Percentiles rank a stretch among this genome's conserved stretches.
These are phyloP conservation scores for Spirogloea muscicola DNA, from an alignment of 139 green algal genomes.

Conservation along the genomic window DNA sequence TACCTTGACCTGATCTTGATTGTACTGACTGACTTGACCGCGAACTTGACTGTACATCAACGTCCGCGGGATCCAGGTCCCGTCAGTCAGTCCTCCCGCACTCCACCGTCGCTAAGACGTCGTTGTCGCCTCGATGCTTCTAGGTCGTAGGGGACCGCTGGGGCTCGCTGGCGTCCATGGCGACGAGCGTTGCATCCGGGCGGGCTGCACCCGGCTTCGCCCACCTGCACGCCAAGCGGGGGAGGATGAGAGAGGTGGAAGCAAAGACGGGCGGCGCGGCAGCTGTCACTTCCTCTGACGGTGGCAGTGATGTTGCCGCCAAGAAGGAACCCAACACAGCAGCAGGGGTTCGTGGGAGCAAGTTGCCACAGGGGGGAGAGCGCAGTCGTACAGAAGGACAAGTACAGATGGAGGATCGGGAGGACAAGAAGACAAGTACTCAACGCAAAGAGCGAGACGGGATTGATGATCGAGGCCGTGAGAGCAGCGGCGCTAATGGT, in stretches of 20 bases:
- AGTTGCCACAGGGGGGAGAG: not conserved
- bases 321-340: too few species aligned
- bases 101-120: not conserved
- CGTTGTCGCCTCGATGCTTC: not conserved
- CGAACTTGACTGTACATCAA: not conserved
- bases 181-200: slow-evolving; percentile 40
- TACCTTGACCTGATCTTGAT: not conserved
- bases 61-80: not conserved
- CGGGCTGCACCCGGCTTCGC: slow-evolving; percentile 39
- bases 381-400: not conserved
- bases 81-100: not conserved
- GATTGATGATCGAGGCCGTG: slow-evolving; percentile 1
- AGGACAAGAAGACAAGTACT: not conserved
- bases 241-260: not conserved
- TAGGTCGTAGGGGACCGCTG: slow-evolving; percentile 71
- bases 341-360: not conserved
- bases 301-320: too few species aligned
- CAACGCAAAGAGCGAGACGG: not conserved
- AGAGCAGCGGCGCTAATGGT: not conserved
- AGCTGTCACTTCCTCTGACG: too few species aligned
- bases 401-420: not conserved
- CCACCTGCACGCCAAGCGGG: slow-evolving; percentile 3
- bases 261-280: not conserved
- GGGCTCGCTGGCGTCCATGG: slow-evolving; percentile 68
- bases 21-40: not conserved